These are phyloP conservation scores for Fomitiporia mediterranea DNA, from an alignment of 1,284 basidiomycete species.

Conservation along the genomic window DNA sequence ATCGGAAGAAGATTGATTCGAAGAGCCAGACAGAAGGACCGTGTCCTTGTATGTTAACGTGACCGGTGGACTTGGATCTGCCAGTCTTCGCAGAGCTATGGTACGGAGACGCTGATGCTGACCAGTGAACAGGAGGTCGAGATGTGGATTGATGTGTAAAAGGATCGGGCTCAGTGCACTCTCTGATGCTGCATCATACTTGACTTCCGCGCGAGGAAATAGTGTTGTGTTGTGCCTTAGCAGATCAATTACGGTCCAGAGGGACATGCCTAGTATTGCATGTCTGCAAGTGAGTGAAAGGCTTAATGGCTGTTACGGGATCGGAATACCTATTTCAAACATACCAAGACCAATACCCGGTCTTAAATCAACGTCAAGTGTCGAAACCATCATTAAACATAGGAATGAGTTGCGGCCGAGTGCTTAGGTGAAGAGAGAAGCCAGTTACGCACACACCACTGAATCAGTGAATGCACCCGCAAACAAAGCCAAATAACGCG, in stretches of 20 bases:
- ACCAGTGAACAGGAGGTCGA: conserved; percentile 77
- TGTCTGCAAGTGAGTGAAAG: conserved; percentile 9
- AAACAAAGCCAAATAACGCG: conserved; percentile 12
- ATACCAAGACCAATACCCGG: conserved; percentile 76
- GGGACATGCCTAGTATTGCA: conserved; percentile 54
- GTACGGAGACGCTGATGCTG: conserved; percentile 72
- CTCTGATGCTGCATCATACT: conserved; percentile 74
- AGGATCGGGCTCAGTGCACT: conserved; percentile 65
- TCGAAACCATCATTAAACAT: conserved; percentile 47
- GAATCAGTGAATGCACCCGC: background rate
- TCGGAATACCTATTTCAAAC: conserved; percentile 63
- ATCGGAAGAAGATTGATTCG: conserved; percentile 39
- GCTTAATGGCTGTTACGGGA: conserved; percentile 3
- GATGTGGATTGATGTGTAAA: conserved; percentile 70
- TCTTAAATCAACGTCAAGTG: conserved; percentile 67
- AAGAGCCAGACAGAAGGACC: conserved; percentile 48
- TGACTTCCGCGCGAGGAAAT: conserved; percentile 80
- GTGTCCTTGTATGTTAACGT: conserved; percentile 66
- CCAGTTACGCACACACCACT: background rate
- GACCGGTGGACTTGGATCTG: conserved; percentile 58
- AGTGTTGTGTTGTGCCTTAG: conserved; percentile 51
- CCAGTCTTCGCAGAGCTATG: conserved; percentile 63
- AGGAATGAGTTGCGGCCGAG: background rate
- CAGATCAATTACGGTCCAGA: conserved; percentile 77
- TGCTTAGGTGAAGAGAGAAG: conserved; percentile 12